Evolutionary conservation across 1,139 yeast genomes (phyloP).

Genomic region (Geotrichum bryndzae): DNA sequence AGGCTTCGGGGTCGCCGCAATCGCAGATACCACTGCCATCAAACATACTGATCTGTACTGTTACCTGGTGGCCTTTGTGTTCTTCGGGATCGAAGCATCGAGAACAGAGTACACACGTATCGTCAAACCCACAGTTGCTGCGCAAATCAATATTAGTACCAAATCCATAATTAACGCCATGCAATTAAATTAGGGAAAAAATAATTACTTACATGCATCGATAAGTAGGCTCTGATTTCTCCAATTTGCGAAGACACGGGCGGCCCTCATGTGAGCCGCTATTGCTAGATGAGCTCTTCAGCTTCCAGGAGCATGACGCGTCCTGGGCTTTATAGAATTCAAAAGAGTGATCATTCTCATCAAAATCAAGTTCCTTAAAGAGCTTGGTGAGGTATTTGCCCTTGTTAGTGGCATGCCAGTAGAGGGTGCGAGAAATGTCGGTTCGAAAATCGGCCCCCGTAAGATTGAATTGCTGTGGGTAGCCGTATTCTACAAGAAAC

Average conservation of each 20-base stretch:
- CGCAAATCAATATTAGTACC: neutral
- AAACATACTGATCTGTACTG: conserved; percentile 62
- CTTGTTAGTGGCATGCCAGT: neutral
- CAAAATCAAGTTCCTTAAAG: neutral
- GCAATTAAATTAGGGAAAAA: neutral
- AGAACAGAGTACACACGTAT: conserved; percentile 79
- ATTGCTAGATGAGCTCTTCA: neutral
- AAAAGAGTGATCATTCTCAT: neutral
- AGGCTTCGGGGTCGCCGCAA: conserved; percentile 87
- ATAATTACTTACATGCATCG: conserved; percentile 46
- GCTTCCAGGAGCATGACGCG: neutral
- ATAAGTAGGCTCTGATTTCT: conserved; percentile 78
- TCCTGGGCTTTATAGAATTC: neutral
- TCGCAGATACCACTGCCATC: conserved; percentile 94
- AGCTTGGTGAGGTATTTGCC: neutral
- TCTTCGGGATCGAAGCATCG: conserved; percentile 64
- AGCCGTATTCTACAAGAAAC: neutral
- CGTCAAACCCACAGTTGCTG: conserved; percentile 74
- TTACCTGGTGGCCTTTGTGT: conserved; percentile 73
- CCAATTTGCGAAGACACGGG: conserved; percentile 72
- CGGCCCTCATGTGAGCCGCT: conserved; percentile 35
- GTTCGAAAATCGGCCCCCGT: neutral
- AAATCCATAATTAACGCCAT: neutral
- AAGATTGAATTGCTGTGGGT: neutral
- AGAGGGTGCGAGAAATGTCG: neutral